Percentiles rank a stretch among this genome's conserved stretches.
phyloP scores from a whole-genome alignment of 2,329 filamentous ascomycete genomes.

The Colletotrichum orbiculare region DNA sequence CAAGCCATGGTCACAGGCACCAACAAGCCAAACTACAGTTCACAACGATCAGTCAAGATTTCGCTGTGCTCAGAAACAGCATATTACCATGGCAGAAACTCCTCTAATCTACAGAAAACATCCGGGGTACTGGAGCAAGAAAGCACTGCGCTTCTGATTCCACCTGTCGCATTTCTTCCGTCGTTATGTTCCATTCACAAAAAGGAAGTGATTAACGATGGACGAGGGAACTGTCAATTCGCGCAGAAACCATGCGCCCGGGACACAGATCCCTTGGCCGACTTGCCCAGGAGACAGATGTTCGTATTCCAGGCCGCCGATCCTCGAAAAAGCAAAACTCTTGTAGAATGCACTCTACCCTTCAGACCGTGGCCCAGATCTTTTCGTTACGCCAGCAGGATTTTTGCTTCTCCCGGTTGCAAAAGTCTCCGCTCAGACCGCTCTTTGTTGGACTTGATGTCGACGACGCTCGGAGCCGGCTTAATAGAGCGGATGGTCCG shows the following conservation, averaged over 20 bases:
- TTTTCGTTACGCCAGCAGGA: slow-evolving; percentile 1
- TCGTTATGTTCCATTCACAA: neutral
- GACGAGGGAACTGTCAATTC: slow-evolving; percentile 15
- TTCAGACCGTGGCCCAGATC: slow-evolving; percentile 7
- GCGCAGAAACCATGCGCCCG: slow-evolving; percentile 11
- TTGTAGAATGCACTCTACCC: neutral
- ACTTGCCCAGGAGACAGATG: neutral
- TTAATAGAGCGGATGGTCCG: no score
- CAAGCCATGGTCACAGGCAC: no score
- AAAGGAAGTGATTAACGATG: slow-evolving; percentile 1
- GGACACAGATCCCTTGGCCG: slow-evolving; percentile 21
- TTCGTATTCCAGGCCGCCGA: neutral
- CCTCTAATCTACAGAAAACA: no score
- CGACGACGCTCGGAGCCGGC: neutral
- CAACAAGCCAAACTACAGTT: no score
- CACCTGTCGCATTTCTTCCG: no score
- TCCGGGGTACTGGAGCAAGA: no score
- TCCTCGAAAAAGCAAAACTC: slow-evolving; percentile 8
- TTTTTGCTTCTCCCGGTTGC: slow-evolving; percentile 12
- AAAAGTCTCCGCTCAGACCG: slow-evolving; percentile 18
- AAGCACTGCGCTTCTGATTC: no score
- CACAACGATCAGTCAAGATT: no score
- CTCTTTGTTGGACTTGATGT: neutral
- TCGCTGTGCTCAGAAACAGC: no score
- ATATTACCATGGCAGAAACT: no score